Evolutionary conservation across 2,329 filamentous ascomycete species (phyloP), one percentile per base, ranked within the genome.

Genomic region (Huntiella bhutanensis): DNA sequence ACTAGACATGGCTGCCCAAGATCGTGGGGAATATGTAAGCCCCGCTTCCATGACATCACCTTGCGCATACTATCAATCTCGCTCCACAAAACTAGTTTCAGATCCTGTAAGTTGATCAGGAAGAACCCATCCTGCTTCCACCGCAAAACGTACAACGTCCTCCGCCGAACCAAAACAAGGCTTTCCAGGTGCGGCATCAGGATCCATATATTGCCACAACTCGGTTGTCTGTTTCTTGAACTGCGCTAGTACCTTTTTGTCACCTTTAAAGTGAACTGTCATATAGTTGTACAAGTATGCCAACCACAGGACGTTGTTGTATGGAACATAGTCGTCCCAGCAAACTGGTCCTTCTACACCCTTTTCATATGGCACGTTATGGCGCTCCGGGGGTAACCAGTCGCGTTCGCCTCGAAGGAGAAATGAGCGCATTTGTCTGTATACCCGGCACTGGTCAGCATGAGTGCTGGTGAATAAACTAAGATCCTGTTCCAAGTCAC

Each of bases 291-390:
- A 76, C 4, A 77, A 60, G 51, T 77, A 79, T 3, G 72, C 70
- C 37, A 80, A 63, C 75, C 75, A 80, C 13, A 80, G 60, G 1
- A 78, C 72, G 51, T 80, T 80, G 4, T 71, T 77, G 56, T 78
- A 79, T 1, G 75, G 73, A 22, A 65, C 65, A 52, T 71, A 68
- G 1, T 59, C 63, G 4, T 62, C 57, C 75, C 75, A 80, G 1
- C 64, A 67, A 8, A 76, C 62, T 3, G 67, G 57, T 0, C 48
- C 48, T 16, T 47, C 49, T 4, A 45, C 36, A 1, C 66, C 69
- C 47, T 67, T 60, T 28, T 64, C 62, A 52, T 73, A 72, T 0
- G 70, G 64, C 3, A 56, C 63, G 41, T 59, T 58, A 56, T 74
- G 69, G 3, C 59, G 58, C 43, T 63, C 57, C 0, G 70, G 64